Evolutionary conservation across 2,329 filamentous ascomycete genomes (phyloP), one percentile per base, ranked within the genome.

Genomic region (Fusarium veterinarium): DNA sequence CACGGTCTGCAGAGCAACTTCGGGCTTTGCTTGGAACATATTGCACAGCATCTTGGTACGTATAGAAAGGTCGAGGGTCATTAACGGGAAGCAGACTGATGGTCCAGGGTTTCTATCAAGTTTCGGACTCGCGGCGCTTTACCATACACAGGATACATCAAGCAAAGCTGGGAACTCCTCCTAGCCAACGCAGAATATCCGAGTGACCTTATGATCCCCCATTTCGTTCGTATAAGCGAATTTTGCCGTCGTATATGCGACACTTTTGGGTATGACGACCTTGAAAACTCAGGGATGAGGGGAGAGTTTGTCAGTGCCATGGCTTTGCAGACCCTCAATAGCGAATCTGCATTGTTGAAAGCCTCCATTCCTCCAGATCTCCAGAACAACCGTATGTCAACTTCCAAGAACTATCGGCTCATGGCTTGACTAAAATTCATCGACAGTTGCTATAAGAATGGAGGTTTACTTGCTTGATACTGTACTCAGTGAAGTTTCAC

Each of bases 11-110:
- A 0, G 64, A 67, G 7, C 53, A 67, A 12, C 28, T 67, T 6
- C 53, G 64, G 4, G 64, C 64, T 7, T 64, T 67, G 16, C 53
- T 67, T 35, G 64, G 64, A 6, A 67, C 64, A 8, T 67, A 67
- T 4, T 67, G 62, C 8, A 67, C 64, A 1, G 40, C 62, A 16
- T 67, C 53, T 9, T 67, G 62, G 64, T 67, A 25, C 8, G 64
- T 17, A 51, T 5, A 14, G 14, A 20, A 5, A 9, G 3, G 3
- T 16, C 0, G 1, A 20, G 23, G 9, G 6, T 8, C 8, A 0
- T 20, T 4, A 3, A 11, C 11, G 5, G 3, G 8, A 12, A 4
- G n/a, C 6, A n/a, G 3, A n/a, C 59, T 45, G 17, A 61, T 11
- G 1, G 8, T 1, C 7, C 10, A 67, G 64, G 64, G 64, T 67